Conservation (phyloP, 345 rosid species). For the Nasturtium officinale region DNA sequence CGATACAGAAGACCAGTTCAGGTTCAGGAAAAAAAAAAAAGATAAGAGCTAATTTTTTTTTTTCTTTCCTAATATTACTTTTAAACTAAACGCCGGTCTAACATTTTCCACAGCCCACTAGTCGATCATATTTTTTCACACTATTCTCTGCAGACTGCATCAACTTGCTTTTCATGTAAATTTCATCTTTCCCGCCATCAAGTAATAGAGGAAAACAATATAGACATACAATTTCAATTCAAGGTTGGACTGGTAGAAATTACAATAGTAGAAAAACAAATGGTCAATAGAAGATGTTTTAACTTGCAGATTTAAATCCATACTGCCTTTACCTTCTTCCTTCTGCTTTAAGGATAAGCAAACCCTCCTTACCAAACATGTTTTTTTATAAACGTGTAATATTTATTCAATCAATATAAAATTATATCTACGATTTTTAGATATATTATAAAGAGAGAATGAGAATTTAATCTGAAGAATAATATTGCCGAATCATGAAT, state of each 20-base stretch:
- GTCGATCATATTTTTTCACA: too few species aligned
- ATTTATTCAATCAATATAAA: neutral
- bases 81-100: too few species aligned
- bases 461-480: conserved; percentile 4
- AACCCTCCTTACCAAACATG: conserved; percentile 19
- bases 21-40: too few species aligned
- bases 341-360: conserved; percentile 34
- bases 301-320: neutral
- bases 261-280: neutral
- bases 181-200: too few species aligned
- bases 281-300: neutral
- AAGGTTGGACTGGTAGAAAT: neutral
- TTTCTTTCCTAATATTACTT: too few species aligned
- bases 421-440: neutral
- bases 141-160: too few species aligned
- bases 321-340: conserved; percentile 18
- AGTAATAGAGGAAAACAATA: too few species aligned
- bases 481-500: conserved; percentile 15
- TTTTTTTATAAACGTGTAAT: too few species aligned
- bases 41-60: too few species aligned
- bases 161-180: too few species aligned
- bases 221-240: neutral
- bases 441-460: neutral
- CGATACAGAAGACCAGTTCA: too few species aligned
- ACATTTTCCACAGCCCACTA: too few species aligned